These are phyloP conservation scores for Cadophora luteo-olivacea DNA, from an alignment of 2,329 filamentous ascomycete genomes.

Conservation along the genomic window DNA sequence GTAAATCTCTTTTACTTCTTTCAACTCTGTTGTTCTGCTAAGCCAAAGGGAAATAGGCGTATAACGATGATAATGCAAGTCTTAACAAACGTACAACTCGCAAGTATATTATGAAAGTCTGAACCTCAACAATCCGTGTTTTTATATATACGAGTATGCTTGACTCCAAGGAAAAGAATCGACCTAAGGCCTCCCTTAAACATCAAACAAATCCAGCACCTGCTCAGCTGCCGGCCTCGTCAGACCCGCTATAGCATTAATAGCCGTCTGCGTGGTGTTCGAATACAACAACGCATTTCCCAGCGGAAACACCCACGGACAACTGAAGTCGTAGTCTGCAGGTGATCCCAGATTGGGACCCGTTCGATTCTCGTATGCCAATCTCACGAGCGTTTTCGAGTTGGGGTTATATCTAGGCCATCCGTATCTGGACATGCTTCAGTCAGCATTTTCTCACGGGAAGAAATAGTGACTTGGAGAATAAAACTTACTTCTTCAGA, in stretches of 20 bases:
- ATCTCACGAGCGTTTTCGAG: slow-evolving; percentile 28
- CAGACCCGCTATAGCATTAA: slow-evolving; percentile 13
- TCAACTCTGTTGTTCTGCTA: too few species aligned
- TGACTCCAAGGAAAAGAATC: too few species aligned
- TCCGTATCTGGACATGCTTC: slow-evolving; percentile 14
- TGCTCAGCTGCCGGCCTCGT: slow-evolving; percentile 6
- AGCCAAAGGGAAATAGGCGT: too few species aligned
- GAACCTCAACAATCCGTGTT: too few species aligned
- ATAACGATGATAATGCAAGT: too few species aligned
- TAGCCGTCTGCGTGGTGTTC: not conserved
- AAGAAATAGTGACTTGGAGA: too few species aligned
- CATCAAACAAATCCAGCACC: slow-evolving; percentile 10
- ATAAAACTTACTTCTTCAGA: slow-evolving; percentile 25
- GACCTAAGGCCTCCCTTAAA: not conserved
- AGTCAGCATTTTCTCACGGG: not conserved
- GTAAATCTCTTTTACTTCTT: too few species aligned
- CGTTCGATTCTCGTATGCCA: slow-evolving; percentile 30
- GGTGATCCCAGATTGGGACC: slow-evolving; percentile 28
- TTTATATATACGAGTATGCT: too few species aligned
- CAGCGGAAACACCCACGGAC: slow-evolving; percentile 11
- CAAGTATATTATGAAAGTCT: too few species aligned
- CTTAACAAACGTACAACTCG: too few species aligned
- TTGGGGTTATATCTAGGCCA: slow-evolving; percentile 33
- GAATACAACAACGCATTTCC: slow-evolving; percentile 9
- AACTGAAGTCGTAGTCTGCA: slow-evolving; percentile 12